A percentile compares a stretch with the other conserved stretches of the same genome.
Evolutionary conservation across 2,329 filamentous ascomycete species (phyloP).

Genomic region (Stromatinia cepivora): DNA sequence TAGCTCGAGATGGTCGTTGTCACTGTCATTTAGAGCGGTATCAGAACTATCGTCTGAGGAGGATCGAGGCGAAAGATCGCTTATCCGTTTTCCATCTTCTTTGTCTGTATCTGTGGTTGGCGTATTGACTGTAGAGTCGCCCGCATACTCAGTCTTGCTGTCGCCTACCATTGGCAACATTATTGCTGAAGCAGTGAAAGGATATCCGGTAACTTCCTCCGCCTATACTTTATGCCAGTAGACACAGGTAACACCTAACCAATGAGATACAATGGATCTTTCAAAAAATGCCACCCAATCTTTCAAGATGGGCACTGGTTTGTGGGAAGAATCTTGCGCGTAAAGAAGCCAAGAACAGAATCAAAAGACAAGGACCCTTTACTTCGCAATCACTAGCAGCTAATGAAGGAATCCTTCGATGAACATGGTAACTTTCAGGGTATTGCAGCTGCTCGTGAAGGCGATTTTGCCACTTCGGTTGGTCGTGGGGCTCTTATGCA

Average conservation of each 20-base stretch:
- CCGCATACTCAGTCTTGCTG: neutral
- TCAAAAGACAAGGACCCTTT: neutral
- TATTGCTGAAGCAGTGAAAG: neutral
- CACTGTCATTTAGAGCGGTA: neutral
- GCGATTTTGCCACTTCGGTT: neutral
- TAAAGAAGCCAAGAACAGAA: neutral
- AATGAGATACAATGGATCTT: neutral
- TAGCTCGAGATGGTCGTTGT: neutral
- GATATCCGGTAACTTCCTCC: neutral
- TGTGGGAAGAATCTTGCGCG: neutral
- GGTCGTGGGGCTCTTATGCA: neutral
- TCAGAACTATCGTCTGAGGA: neutral
- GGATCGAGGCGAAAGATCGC: neutral
- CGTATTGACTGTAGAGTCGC: constrained; percentile 5
- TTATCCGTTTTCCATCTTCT: neutral
- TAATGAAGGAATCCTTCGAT: neutral
- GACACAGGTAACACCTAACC: neutral
- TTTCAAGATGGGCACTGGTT: neutral
- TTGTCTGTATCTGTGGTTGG: neutral
- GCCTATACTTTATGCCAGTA: neutral
- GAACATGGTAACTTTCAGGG: neutral
- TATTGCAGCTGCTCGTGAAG: neutral
- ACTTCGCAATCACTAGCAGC: neutral
- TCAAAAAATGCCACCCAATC: neutral
- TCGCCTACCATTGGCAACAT: neutral